Percentiles rank a stretch among this genome's conserved stretches.
These are phyloP conservation scores for Kodamaea kakaduensis DNA, from an alignment of 805 yeast species.

Conservation along the genomic window DNA sequence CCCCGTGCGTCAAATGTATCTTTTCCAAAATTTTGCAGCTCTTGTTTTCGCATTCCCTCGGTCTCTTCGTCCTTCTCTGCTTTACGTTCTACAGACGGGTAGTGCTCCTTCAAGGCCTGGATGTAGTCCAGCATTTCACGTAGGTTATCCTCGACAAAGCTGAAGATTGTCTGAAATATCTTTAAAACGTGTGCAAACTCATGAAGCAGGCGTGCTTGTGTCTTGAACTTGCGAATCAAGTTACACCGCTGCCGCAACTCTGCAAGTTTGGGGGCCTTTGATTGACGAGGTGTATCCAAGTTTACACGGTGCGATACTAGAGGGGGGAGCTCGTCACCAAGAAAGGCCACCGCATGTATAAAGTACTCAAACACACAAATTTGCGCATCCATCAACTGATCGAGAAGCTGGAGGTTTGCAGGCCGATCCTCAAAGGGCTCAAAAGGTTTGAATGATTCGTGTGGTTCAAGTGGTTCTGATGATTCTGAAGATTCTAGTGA, in stretches of 20 bases:
- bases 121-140: slow-evolving; percentile 4
- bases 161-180: slow-evolving; percentile 9
- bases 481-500: background rate
- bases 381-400: slow-evolving; percentile 7
- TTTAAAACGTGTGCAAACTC: slow-evolving; percentile 6
- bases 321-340: slow-evolving; percentile 5
- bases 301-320: slow-evolving; percentile 3
- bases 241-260: slow-evolving; percentile 6
- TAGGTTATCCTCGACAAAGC: slow-evolving; percentile 7
- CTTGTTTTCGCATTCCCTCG: too few species aligned
- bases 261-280: slow-evolving; percentile 3
- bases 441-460: slow-evolving; percentile 1
- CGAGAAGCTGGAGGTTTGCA: slow-evolving; percentile 6
- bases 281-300: slow-evolving; percentile 1
- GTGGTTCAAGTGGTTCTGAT: background rate
- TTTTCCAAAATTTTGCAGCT: too few species aligned
- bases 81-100: slow-evolving; percentile 4
- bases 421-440: too few species aligned
- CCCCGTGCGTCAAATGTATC: too few species aligned
- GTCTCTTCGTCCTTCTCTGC: too few species aligned
- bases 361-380: slow-evolving; percentile 6
- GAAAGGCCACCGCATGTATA: slow-evolving; percentile 2
- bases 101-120: slow-evolving; percentile 5
- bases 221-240: slow-evolving; percentile 9
- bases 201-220: slow-evolving; percentile 4